Percentiles rank a stretch among this genome's conserved stretches.
Evolutionary conservation across 1,284 basidiomycete genomes (phyloP).

Genomic region (Naganishia liquefaciens): DNA sequence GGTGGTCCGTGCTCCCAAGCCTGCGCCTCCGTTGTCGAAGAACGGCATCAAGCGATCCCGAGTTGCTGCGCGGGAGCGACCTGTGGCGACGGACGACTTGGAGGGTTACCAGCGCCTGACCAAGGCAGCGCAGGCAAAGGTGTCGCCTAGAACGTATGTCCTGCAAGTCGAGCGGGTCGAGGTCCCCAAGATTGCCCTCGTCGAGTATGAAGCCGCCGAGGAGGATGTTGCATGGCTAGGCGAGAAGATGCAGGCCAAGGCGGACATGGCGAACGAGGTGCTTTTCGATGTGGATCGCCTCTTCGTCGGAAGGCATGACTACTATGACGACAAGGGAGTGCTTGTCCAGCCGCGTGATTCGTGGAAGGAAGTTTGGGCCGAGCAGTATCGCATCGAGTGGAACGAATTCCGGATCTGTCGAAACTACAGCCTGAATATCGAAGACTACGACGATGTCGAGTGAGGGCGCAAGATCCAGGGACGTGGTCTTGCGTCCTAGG

Average conservation of each 20-base stretch:
- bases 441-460: not conserved
- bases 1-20: not conserved
- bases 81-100: not conserved
- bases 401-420: not conserved
- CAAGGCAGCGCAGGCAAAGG: constrained; percentile 7
- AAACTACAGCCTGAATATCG: not conserved
- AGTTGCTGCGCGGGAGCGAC: not conserved
- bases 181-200: constrained; percentile 5
- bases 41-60: not conserved
- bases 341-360: constrained; percentile 49
- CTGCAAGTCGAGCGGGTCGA: not conserved
- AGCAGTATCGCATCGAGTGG: not conserved
- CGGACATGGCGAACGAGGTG: not conserved
- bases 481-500: no score
- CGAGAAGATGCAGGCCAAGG: not conserved
- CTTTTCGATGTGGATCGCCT: not conserved
- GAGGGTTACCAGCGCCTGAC: constrained; percentile 8
- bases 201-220: not conserved
- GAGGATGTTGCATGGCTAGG: not conserved
- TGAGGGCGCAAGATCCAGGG: not conserved
- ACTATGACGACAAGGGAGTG: not conserved
- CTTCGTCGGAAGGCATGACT: constrained; percentile 10
- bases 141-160: constrained; percentile 3
- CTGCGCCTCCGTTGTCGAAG: not conserved
- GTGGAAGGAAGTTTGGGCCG: constrained; percentile 62